phyloP scores from a whole-genome alignment of 495 filamentous ascomycete genomes.

The Hyaloscypha finlandica region DNA sequence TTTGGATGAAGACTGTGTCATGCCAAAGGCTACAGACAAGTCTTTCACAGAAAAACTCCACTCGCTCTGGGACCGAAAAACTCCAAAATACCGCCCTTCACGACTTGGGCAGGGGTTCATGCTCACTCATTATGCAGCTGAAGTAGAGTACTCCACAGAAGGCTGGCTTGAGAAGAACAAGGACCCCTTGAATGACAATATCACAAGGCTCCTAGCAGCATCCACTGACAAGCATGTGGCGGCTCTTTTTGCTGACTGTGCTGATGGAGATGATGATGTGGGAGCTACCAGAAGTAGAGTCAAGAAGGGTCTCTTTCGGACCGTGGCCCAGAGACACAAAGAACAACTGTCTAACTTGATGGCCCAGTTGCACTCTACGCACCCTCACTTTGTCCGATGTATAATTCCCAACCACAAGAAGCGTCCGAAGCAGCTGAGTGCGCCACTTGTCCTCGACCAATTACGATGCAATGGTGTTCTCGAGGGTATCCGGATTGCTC shows the following conservation, averaged over 20 bases:
- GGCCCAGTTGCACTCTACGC: conserved; percentile 92
- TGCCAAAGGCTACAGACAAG: conserved; percentile 98
- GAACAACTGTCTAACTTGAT: conserved; percentile 94
- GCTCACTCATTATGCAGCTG: conserved; percentile 97
- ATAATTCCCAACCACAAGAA: conserved; percentile 99
- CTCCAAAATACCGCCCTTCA: conserved; percentile 86
- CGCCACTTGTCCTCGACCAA: conserved; percentile 89
- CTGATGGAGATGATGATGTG: conserved; percentile 64
- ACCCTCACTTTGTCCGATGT: conserved; percentile 97
- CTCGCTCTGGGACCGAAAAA: conserved; percentile 94
- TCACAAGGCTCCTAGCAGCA: conserved; percentile 81
- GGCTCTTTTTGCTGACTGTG: conserved; percentile 84
- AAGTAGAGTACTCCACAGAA: conserved; percentile 94
- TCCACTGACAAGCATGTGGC: conserved; percentile 84
- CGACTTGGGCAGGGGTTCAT: conserved; percentile 91
- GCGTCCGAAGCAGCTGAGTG: conserved; percentile 87
- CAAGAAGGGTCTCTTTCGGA: conserved; percentile 97
- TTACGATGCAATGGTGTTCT: conserved; percentile 97
- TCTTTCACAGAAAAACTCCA: conserved; percentile 97
- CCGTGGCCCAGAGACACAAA: conserved; percentile 96
- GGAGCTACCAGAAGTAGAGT: conserved; percentile 76
- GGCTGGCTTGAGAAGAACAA: conserved; percentile 99
- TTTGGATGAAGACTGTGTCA: conserved; percentile 96
- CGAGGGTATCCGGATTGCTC: conserved; percentile 95
- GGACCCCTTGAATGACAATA: conserved; percentile 95